Evolutionary conservation across 352 stramenopile species (phyloP).

Genomic region (Phytophthora syringae): DNA sequence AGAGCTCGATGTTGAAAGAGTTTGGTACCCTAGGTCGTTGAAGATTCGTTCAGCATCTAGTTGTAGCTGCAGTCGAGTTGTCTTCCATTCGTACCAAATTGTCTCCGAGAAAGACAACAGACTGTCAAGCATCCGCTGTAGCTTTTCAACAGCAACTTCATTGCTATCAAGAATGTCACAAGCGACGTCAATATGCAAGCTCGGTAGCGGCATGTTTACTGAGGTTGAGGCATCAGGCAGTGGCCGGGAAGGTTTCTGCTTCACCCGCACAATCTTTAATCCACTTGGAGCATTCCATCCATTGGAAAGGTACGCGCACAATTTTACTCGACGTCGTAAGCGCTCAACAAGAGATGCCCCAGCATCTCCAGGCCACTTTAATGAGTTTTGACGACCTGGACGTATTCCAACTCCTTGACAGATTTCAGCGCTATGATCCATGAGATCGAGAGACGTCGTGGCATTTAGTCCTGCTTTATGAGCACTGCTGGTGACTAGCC

Average conservation of each 20-base stretch:
- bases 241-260: slow-evolving; percentile 8
- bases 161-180: slow-evolving; percentile 5
- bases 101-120: slow-evolving; percentile 31
- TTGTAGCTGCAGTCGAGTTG: slow-evolving; percentile 27
- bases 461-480: neutral
- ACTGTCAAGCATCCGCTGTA: slow-evolving; percentile 18
- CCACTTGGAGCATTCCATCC: slow-evolving; percentile 20
- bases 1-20: neutral
- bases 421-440: neutral
- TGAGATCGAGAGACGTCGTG: neutral
- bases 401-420: neutral
- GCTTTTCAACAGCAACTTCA: slow-evolving; percentile 4
- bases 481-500: slow-evolving; percentile 11
- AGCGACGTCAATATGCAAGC: neutral
- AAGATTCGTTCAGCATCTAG: slow-evolving; percentile 29
- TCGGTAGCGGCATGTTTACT: neutral
- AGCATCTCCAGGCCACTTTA: slow-evolving; percentile 5
- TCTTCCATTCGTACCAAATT: slow-evolving; percentile 62
- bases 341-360: slow-evolving; percentile 27
- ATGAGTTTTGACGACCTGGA: slow-evolving; percentile 7
- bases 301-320: slow-evolving; percentile 36
- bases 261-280: slow-evolving; percentile 3
- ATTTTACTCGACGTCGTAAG: slow-evolving; percentile 29
- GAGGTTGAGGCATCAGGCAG: neutral
- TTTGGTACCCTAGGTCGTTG: slow-evolving; percentile 16